Evolutionary conservation across 2,329 filamentous ascomycete species (phyloP), one percentile per base, ranked within the genome.

Genomic region (Penicillium sclerotiorum): DNA sequence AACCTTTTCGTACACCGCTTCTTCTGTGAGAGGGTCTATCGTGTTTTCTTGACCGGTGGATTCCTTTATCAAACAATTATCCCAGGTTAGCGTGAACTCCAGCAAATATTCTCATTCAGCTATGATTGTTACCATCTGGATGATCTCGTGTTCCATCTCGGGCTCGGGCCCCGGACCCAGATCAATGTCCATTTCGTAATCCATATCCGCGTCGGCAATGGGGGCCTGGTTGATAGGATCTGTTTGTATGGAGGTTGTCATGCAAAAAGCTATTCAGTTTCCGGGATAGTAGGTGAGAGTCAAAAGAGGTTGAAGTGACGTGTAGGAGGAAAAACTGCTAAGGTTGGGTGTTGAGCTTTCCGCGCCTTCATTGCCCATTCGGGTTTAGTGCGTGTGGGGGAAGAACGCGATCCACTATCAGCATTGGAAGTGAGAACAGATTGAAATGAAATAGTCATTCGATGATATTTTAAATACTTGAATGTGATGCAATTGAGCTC

Each of bases 161-260:
- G 70, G 75, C 27, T 80, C 77, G 3, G 78, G 71, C 41, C 80
- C 77, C 9, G 77, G 72, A 28, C 78, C 78, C 25, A 80, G 64
- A 58, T 80, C 78, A 13, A 43, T 18, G 15, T 18, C 33, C 33
- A 36, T 15, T n/a, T n/a, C n/a, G n/a, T n/a, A n/a, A 17, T 33
- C 30, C 57, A 89, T 76, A 61, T 85, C 87, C 84, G 90, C 88
- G 56, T 89, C 87, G 48, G 65, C 68, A 33, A 57, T 44, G n/a
- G 58, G 36, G 18, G 44, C 20, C 13, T 45, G 47, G 6, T 47
- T 35, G 12, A 42, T 25, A 9, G 47, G 52, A 33, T 50, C 53
- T 13, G 47, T 46, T n/a, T n/a, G n/a, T n/a, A n/a, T n/a, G n/a
- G n/a, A n/a, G n/a, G n/a, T n/a, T n/a, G n/a, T n/a, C n/a, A n/a